A percentile compares a stretch with the other conserved stretches of the same genome.
Conservation (phyloP, 1,139 yeast genomes). For the Nakaseomyces nivariensis region DNA sequence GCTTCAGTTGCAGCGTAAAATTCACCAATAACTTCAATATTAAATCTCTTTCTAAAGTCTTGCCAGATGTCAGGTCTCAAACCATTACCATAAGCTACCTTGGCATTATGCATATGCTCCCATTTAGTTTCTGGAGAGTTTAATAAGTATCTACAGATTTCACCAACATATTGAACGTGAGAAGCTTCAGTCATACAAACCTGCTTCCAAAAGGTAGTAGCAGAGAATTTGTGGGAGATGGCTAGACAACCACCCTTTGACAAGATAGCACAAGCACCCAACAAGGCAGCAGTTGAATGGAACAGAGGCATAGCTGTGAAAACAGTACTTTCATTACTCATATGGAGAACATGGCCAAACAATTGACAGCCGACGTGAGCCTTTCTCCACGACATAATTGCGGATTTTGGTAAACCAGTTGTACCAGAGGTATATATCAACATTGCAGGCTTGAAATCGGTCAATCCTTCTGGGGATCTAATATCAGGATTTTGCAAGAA, state of each 20-base stretch:
- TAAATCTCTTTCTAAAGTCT: constrained; percentile 66
- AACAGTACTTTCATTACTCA: constrained; percentile 46
- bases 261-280: constrained; percentile 71
- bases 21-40: constrained; percentile 71
- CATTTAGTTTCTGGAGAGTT: constrained; percentile 55
- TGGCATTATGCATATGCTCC: constrained; percentile 55
- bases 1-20: constrained; percentile 93
- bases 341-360: constrained; percentile 61
- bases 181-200: constrained; percentile 63
- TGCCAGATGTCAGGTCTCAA: constrained; percentile 87
- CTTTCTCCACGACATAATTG: constrained; percentile 88
- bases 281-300: constrained; percentile 86
- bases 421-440: constrained; percentile 91
- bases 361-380: constrained; percentile 55
- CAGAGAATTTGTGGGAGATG: constrained; percentile 72
- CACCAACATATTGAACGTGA: constrained; percentile 90
- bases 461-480: constrained; percentile 43
- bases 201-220: constrained; percentile 86
- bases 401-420: constrained; percentile 92
- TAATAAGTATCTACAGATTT: constrained; percentile 79
- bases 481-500: constrained; percentile 46
- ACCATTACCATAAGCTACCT: constrained; percentile 86
- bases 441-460: constrained; percentile 55
- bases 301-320: constrained; percentile 94
- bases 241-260: constrained; percentile 69